Conservation (phyloP, 768 basidiomycete species). For the Psilocybe cyanescens region DNA sequence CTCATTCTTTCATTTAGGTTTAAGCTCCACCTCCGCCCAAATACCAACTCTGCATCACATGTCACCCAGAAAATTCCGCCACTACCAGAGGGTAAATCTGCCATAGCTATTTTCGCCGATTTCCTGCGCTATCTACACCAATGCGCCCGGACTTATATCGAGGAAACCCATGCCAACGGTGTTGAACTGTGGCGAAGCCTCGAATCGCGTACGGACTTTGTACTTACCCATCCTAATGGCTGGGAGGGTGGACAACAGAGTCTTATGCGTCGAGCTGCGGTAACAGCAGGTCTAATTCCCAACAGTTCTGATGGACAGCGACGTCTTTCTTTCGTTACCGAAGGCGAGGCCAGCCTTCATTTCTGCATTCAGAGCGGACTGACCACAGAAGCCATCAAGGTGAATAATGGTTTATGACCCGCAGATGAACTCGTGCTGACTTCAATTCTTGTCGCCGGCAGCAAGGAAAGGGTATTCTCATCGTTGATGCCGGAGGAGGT, state of each 20-base stretch:
- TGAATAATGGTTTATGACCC: constrained; percentile 4
- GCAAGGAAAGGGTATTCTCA: constrained; percentile 50
- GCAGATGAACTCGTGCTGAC: neutral
- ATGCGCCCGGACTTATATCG: constrained; percentile 37
- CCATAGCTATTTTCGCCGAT: constrained; percentile 49
- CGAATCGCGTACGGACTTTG: constrained; percentile 33
- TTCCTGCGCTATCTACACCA: constrained; percentile 49
- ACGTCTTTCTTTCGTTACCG: constrained; percentile 57
- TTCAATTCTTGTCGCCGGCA: constrained; percentile 16
- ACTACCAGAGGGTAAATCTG: constrained; percentile 45
- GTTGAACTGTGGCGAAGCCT: constrained; percentile 44
- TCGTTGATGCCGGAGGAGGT: constrained; percentile 68
- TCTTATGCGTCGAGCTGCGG: constrained; percentile 55
- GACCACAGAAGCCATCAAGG: constrained; percentile 34
- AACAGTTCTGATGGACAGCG: constrained; percentile 36
- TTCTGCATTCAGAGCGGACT: constrained; percentile 52
- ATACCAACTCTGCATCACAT: constrained; percentile 10
- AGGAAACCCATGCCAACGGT: constrained; percentile 47
- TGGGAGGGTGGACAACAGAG: constrained; percentile 63
- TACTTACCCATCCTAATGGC: constrained; percentile 47
- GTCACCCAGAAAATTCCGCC: constrained; percentile 30
- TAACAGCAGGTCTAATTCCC: constrained; percentile 52
- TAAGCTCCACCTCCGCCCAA: constrained; percentile 38
- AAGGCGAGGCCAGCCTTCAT: constrained; percentile 65
- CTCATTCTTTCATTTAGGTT: constrained; percentile 29